Evolutionary conservation across 2,329 filamentous ascomycete species (phyloP).

Genomic region (Anisogramma anomala): DNA sequence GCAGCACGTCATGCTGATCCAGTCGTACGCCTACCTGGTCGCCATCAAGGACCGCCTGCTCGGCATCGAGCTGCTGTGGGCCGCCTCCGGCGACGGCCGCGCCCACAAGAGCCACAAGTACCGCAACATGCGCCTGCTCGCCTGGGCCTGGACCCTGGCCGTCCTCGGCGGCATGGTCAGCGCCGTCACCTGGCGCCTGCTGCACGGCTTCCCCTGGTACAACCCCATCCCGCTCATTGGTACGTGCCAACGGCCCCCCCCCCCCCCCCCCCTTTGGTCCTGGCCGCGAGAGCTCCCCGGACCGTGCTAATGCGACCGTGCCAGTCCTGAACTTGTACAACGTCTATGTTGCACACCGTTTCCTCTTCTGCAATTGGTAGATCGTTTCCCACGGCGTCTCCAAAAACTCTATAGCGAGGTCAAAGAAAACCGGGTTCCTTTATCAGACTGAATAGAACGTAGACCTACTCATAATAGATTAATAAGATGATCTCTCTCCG

Average conservation of each 20-base stretch:
- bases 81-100: slow-evolving; percentile 28
- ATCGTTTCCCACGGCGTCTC: too few species aligned
- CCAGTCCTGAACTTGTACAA: slow-evolving; percentile 27
- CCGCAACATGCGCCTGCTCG: slow-evolving; percentile 30
- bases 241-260: too few species aligned
- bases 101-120: slow-evolving; percentile 32
- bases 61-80: slow-evolving; percentile 29
- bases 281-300: too few species aligned
- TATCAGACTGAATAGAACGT: too few species aligned
- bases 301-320: slow-evolving; percentile 23
- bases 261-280: too few species aligned
- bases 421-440: too few species aligned
- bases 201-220: slow-evolving; percentile 27
- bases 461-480: too few species aligned
- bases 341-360: slow-evolving; percentile 28
- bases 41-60: slow-evolving; percentile 31
- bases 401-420: too few species aligned
- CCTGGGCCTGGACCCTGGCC: slow-evolving; percentile 26
- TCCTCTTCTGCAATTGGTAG: slow-evolving; percentile 25
- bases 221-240: slow-evolving; percentile 27
- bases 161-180: slow-evolving; percentile 24
- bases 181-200: slow-evolving; percentile 25
- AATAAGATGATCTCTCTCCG: too few species aligned
- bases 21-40: slow-evolving; percentile 31
- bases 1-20: slow-evolving; percentile 30